phyloP scores from a whole-genome alignment of 2,329 filamentous ascomycete species.

The Epichloe sibirici region DNA sequence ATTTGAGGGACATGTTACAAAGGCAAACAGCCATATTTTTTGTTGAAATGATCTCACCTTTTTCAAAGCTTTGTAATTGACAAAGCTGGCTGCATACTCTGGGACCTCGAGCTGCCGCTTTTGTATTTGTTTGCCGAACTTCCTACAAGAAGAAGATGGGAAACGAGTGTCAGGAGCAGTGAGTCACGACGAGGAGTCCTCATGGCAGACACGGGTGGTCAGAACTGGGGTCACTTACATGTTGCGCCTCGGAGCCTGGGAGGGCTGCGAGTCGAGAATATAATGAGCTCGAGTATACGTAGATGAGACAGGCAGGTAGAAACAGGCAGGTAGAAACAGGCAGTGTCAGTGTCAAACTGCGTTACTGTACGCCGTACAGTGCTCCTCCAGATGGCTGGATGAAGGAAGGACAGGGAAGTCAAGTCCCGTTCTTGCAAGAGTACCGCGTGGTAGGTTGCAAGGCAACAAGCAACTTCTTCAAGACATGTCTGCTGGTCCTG shows the following conservation, averaged over 20 bases:
- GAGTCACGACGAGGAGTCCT: neutral
- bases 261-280: slow-evolving; percentile 4
- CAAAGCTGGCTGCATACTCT: slow-evolving; percentile 97
- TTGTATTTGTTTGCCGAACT: slow-evolving; percentile 99
- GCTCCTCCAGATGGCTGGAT: neutral
- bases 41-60: slow-evolving; percentile 49
- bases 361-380: neutral
- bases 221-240: slow-evolving; percentile 20
- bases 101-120: slow-evolving; percentile 97
- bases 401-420: slow-evolving; percentile 4
- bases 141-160: slow-evolving; percentile 45
- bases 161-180: slow-evolving; percentile 5
- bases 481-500: slow-evolving; percentile 4
- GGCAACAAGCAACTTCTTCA: neutral
- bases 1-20: neutral
- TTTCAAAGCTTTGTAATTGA: slow-evolving; percentile 98
- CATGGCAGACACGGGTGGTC: neutral
- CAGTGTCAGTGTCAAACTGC: neutral
- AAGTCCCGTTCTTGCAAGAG: slow-evolving; percentile 11
- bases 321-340: slow-evolving; percentile 1
- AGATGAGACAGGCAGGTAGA: neutral
- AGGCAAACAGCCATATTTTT: neutral
- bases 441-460: slow-evolving; percentile 11
- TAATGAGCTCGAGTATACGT: neutral
- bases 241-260: slow-evolving; percentile 14